A percentile compares a stretch with the other conserved stretches of the same genome.
These are phyloP conservation scores for Trichomonascus vanleenenianus DNA, from an alignment of 805 yeast genomes.

Conservation along the genomic window DNA sequence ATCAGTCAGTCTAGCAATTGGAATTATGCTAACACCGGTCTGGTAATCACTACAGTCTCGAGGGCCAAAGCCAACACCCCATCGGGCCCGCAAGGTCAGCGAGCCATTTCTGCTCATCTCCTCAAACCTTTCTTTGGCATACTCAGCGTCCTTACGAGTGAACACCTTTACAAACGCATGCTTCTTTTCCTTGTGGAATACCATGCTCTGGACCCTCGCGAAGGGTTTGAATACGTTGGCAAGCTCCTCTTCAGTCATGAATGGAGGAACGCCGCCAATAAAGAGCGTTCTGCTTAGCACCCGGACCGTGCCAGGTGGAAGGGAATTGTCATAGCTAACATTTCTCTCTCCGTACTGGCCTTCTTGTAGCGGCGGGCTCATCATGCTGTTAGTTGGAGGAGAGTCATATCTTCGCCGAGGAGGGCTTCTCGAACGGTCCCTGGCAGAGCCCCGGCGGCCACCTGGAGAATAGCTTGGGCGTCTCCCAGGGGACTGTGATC, in stretches of 20 bases:
- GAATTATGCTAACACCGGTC: constrained; percentile 81
- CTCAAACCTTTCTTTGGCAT: constrained; percentile 61
- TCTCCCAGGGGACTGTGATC: constrained; percentile 2
- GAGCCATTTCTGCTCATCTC: constrained; percentile 51
- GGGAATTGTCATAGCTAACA: constrained; percentile 57
- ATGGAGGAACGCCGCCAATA: constrained; percentile 85
- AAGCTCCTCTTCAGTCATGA: constrained; percentile 70
- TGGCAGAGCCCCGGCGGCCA: background rate
- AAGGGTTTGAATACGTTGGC: constrained; percentile 67
- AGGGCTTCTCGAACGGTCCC: constrained; percentile 1
- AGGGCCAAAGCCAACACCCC: constrained; percentile 99
- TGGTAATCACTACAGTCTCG: constrained; percentile 96
- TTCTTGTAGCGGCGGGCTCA: background rate
- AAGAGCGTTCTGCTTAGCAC: constrained; percentile 87
- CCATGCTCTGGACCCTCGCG: constrained; percentile 88
- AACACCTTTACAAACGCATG: constrained; percentile 96
- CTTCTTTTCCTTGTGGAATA: constrained; percentile 78
- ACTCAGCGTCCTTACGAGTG: constrained; percentile 86
- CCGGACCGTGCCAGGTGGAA: constrained; percentile 73
- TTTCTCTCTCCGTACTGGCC: constrained; percentile 23
- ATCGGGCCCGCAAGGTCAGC: constrained; percentile 69
- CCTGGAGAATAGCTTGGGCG: background rate
- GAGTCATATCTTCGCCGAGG: background rate
- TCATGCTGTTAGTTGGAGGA: background rate
- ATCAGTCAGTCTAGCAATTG: constrained; percentile 81